These are phyloP conservation scores for Globisporangium barbulae DNA, from an alignment of 352 stramenopile genomes.

Conservation along the genomic window DNA sequence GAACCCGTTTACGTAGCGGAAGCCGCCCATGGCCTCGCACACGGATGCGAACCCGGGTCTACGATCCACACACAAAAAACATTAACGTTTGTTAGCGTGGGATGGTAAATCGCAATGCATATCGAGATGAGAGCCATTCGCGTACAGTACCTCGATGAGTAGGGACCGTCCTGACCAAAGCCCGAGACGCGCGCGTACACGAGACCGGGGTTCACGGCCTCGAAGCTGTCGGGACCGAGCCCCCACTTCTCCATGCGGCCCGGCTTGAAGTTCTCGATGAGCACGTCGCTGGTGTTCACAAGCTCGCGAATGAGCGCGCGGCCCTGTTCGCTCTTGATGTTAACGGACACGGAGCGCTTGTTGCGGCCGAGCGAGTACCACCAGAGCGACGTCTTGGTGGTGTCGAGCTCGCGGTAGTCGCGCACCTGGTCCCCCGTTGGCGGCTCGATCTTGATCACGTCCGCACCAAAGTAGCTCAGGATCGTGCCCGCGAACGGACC, in stretches of 20 bases:
- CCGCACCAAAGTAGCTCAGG: slow-evolving; percentile 86
- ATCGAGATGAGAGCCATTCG: too few relatives aligned
- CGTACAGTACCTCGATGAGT: slow-evolving; percentile 41
- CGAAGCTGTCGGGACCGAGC: slow-evolving; percentile 72
- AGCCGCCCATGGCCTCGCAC: slow-evolving; percentile 85
- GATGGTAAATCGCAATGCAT: too few relatives aligned
- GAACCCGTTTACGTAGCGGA: slow-evolving; percentile 87
- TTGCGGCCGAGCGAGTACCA: slow-evolving; percentile 89
- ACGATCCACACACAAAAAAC: background rate
- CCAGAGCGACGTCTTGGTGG: slow-evolving; percentile 78
- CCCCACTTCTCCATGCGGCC: slow-evolving; percentile 87
- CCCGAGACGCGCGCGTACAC: slow-evolving; percentile 85
- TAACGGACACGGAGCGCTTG: slow-evolving; percentile 82
- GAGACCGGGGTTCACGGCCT: slow-evolving; percentile 70
- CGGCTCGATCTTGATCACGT: slow-evolving; percentile 90
- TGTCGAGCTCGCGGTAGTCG: slow-evolving; percentile 73
- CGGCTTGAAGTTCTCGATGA: slow-evolving; percentile 89
- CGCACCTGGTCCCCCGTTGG: slow-evolving; percentile 82
- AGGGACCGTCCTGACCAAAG: slow-evolving; percentile 82
- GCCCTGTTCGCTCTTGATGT: slow-evolving; percentile 72
- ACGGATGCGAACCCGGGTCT: slow-evolving; percentile 82
- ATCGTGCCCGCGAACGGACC: slow-evolving; percentile 82
- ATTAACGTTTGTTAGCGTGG: too few relatives aligned
- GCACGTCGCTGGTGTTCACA: slow-evolving; percentile 69
- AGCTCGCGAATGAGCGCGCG: slow-evolving; percentile 69